A percentile compares a stretch with the other conserved stretches of the same genome.
These are phyloP conservation scores for Candida palmyrensis DNA, from an alignment of 805 yeast genomes.

Conservation along the genomic window DNA sequence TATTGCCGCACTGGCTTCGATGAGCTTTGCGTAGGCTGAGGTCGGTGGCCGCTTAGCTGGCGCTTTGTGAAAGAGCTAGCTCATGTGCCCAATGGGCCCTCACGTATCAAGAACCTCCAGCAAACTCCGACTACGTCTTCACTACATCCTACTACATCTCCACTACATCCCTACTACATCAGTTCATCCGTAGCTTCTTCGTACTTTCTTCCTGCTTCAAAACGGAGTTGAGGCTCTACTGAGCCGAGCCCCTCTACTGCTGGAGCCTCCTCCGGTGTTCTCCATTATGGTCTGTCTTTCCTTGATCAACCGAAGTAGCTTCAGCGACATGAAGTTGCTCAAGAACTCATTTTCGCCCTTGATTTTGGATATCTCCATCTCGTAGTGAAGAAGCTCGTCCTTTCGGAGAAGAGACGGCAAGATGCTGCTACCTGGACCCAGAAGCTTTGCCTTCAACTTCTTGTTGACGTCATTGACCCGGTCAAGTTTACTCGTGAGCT, in stretches of 20 bases:
- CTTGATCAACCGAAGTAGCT: slow-evolving; percentile 27
- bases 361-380: slow-evolving; percentile 19
- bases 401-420: slow-evolving; percentile 30
- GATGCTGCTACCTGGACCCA: slow-evolving; percentile 30
- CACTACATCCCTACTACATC: not conserved
- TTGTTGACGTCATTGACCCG: slow-evolving; percentile 14
- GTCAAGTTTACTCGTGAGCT: slow-evolving; percentile 16
- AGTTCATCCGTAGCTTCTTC: not conserved
- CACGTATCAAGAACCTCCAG: no score
- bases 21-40: no score
- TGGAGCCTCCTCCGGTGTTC: slow-evolving; percentile 20
- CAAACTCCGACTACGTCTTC: no score
- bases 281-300: slow-evolving; percentile 31
- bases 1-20: no score
- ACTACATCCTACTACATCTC: no score
- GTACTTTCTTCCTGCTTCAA: slow-evolving; percentile 4
- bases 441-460: slow-evolving; percentile 15
- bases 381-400: slow-evolving; percentile 27
- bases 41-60: no score
- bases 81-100: no score
- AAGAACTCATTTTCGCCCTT: slow-evolving; percentile 26
- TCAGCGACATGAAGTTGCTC: slow-evolving; percentile 20
- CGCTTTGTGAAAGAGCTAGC: no score
- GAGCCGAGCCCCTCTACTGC: slow-evolving; percentile 28
- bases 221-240: slow-evolving; percentile 39